These are phyloP conservation scores for Agaricus sinodeliciosus DNA, from an alignment of 768 basidiomycete species.

Conservation along the genomic window DNA sequence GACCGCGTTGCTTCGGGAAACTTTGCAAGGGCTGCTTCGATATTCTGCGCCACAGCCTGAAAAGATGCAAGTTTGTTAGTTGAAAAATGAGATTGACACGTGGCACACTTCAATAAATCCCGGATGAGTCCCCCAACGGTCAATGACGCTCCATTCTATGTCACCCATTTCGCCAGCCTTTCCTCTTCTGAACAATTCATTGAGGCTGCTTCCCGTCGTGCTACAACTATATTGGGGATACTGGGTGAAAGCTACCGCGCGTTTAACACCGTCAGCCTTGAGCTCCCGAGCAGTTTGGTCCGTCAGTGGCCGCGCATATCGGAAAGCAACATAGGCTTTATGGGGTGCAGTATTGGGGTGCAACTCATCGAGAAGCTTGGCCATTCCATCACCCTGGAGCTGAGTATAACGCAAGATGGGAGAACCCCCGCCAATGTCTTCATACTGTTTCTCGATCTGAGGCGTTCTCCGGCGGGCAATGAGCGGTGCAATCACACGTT, in stretches of 20 bases:
- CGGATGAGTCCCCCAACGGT: slow-evolving; percentile 94
- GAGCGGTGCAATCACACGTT: slow-evolving; percentile 76
- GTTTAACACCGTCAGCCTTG: slow-evolving; percentile 83
- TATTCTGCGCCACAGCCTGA: slow-evolving; percentile 87
- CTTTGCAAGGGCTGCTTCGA: slow-evolving; percentile 73
- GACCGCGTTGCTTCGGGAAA: slow-evolving; percentile 68
- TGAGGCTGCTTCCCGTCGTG: slow-evolving; percentile 95
- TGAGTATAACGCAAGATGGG: slow-evolving; percentile 91
- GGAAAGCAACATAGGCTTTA: slow-evolving; percentile 93
- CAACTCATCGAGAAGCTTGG: slow-evolving; percentile 86
- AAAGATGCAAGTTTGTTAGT: slow-evolving; percentile 9
- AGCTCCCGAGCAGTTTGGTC: slow-evolving; percentile 77
- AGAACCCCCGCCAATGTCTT: slow-evolving; percentile 92
- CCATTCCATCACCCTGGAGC: slow-evolving; percentile 88
- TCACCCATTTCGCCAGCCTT: slow-evolving; percentile 54
- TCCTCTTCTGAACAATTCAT: slow-evolving; percentile 75
- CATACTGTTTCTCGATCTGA: slow-evolving; percentile 90
- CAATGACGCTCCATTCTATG: slow-evolving; percentile 95
- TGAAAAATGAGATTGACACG: background rate
- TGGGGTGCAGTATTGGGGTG: slow-evolving; percentile 91
- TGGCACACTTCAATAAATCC: slow-evolving; percentile 85
- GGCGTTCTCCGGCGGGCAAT: slow-evolving; percentile 90
- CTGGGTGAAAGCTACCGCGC: slow-evolving; percentile 95
- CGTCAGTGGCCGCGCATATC: slow-evolving; percentile 87
- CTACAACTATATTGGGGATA: slow-evolving; percentile 99